Percentiles rank a stretch among this genome's conserved stretches.
These are phyloP conservation scores for Persicaria maculosa DNA, from an alignment of 148 eudicot genomes.

Conservation along the genomic window DNA sequence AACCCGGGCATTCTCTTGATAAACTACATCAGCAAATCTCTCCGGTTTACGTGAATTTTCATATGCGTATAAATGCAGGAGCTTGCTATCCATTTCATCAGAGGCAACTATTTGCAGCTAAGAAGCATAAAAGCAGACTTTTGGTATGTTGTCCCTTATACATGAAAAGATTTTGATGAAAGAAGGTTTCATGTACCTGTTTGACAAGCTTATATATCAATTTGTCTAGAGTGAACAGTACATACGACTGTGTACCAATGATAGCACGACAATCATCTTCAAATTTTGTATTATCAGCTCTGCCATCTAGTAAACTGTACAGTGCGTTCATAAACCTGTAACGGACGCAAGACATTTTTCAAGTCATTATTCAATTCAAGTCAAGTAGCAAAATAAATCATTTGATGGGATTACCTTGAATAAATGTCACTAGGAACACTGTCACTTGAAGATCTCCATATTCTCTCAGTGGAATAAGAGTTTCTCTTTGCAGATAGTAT, in stretches of 20 bases:
- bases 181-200: constrained; percentile 44
- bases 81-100: constrained; percentile 81
- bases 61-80: constrained; percentile 71
- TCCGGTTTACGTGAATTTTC: constrained; percentile 69
- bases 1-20: constrained; percentile 85
- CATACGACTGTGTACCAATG: constrained; percentile 88
- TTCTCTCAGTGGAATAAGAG: constrained; percentile 48
- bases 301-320: constrained; percentile 83
- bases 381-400: neutral
- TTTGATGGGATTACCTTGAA: constrained; percentile 41
- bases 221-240: constrained; percentile 88
- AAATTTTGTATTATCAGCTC: constrained; percentile 82
- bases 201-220: constrained; percentile 88
- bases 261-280: constrained; percentile 93
- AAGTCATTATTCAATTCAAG: neutral
- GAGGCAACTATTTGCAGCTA: constrained; percentile 86
- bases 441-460: constrained; percentile 62
- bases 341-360: neutral
- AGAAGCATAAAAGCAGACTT: constrained; percentile 12
- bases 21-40: constrained; percentile 63
- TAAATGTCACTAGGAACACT: constrained; percentile 45
- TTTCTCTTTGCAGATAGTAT: constrained; percentile 60
- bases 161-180: neutral
- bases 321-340: constrained; percentile 77
- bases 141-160: neutral